Conservation (phyloP, 1,284 basidiomycete genomes). For the Moesziomyces sp. region DNA sequence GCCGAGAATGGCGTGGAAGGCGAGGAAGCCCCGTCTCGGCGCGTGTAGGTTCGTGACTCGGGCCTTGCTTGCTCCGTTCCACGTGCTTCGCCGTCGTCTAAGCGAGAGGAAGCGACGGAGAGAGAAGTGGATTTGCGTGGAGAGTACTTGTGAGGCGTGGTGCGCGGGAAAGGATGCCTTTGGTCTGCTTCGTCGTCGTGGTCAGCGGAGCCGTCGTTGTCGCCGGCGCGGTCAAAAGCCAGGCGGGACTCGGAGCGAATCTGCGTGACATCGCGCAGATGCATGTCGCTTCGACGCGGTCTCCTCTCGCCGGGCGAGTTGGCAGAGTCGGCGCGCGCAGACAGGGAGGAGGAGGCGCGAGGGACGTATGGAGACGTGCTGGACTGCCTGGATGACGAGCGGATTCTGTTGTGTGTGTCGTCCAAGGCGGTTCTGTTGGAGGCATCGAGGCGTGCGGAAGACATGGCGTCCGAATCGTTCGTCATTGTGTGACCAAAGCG, state of each 20-base stretch:
- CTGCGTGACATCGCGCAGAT: constrained; percentile 50
- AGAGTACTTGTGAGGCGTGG: constrained; percentile 35
- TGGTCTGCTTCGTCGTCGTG: constrained; percentile 2
- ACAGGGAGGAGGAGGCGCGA: constrained; percentile 23
- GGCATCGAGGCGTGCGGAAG: not conserved
- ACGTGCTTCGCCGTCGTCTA: constrained; percentile 8
- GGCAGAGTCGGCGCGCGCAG: not conserved
- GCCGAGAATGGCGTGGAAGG: constrained; percentile 13
- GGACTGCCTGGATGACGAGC: not conserved
- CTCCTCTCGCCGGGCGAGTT: constrained; percentile 22
- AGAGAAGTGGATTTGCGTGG: constrained; percentile 44
- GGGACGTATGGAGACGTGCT: constrained; percentile 11
- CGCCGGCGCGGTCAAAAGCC: constrained; percentile 11
- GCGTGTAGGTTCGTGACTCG: not conserved
- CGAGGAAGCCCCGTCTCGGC: not conserved
- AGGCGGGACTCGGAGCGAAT: constrained; percentile 53
- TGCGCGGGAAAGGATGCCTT: constrained; percentile 20
- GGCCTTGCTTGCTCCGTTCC: not conserved
- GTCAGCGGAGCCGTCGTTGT: constrained; percentile 14
- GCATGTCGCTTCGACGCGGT: constrained; percentile 44
- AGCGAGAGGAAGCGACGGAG: constrained; percentile 13
- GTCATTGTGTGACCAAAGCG: not conserved
- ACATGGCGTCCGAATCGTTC: constrained; percentile 1
- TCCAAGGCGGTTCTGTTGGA: not conserved
- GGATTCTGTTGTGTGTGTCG: not conserved